Conservation (phyloP, 805 yeast species). For the Cyberlindnera mrakii region DNA sequence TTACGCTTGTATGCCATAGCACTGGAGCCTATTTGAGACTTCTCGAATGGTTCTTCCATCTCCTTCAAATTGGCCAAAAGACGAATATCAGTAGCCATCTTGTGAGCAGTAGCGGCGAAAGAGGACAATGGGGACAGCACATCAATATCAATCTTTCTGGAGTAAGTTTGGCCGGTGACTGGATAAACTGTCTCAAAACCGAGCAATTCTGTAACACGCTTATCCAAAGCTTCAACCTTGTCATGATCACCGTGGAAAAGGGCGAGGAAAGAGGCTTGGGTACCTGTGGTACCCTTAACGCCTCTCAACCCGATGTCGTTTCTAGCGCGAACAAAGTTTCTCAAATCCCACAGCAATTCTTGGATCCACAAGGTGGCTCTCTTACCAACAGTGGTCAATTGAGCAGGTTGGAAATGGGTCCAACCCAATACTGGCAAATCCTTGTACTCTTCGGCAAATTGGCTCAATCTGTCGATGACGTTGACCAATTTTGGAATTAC, state of each 20-base stretch:
- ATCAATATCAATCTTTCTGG: slow-evolving; percentile 96
- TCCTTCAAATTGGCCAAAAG: slow-evolving; percentile 94
- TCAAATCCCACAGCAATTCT: slow-evolving; percentile 94
- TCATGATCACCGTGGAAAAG: slow-evolving; percentile 96
- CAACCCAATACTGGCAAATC: slow-evolving; percentile 96
- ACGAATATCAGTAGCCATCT: slow-evolving; percentile 96
- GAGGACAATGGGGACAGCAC: slow-evolving; percentile 88
- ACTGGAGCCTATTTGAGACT: slow-evolving; percentile 94
- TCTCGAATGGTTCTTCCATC: slow-evolving; percentile 97
- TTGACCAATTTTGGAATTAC: slow-evolving; percentile 93
- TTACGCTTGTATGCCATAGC: slow-evolving; percentile 99
- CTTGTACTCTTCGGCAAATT: slow-evolving; percentile 87
- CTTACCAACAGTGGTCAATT: slow-evolving; percentile 96
- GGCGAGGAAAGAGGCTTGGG: slow-evolving; percentile 94
- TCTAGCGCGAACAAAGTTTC: slow-evolving; percentile 94
- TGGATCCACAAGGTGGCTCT: slow-evolving; percentile 97
- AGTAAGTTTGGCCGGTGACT: slow-evolving; percentile 98
- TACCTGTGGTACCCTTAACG: slow-evolving; percentile 98
- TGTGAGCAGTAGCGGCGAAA: slow-evolving; percentile 93
- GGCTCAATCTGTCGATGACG: slow-evolving; percentile 82
- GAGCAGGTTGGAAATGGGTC: slow-evolving; percentile 99
- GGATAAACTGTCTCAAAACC: slow-evolving; percentile 97
- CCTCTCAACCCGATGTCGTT: slow-evolving; percentile 95
- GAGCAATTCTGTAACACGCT: slow-evolving; percentile 83
- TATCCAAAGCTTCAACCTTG: slow-evolving; percentile 88